Evolutionary conservation across 1,139 yeast genomes (phyloP), one percentile per base, ranked within the genome.

Genomic region (Pichia sp.): DNA sequence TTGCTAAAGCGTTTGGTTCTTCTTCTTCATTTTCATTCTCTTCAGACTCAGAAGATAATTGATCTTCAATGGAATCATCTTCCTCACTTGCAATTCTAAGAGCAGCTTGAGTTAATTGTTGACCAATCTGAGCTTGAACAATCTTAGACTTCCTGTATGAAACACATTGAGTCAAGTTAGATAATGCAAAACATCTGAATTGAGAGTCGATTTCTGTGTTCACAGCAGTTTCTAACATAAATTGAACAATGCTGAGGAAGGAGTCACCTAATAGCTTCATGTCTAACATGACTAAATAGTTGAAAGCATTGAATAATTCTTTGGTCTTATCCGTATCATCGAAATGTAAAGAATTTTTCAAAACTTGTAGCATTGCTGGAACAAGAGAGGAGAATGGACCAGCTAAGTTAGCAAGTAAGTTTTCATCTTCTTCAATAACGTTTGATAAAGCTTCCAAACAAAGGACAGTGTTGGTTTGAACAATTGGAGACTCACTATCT

Each of bases 11-110:
- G 28, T 81, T 67, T 46, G 96, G 95, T 44, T 80, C 73, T 55
- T 78, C 84, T 64, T 89, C 97, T 64, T 86, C 96, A 58, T 86
- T 88, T 63, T 86, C 95, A 52, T 84, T 89, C 55, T 85, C 91
- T 58, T 85, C 95, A 47, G 83, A 86, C 57, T 84, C 95, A 44
- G 73, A 79, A 49, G 78, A 79, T 51, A 83, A 70, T 58, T 80
- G 89, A 30, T 77, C 86, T 61, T 82, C 93, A 31, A 77, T 85
- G 18, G 71, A 74, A 40, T 78, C 74, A 58, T 83, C 93, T 60
- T 81, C 88, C 64, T 86, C 94, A 46, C 93, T 74, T 22, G 93
- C 82, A 52, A 91, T 79, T 55, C 76, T 73, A 47, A 86, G 67
- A 45, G 94, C 93, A 46, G 84, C 72, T 50, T 76, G 62, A 34